Base-by-base conservation (phyloP, 1,284 basidiomycete species). In the Pterulicium gracile region DNA sequence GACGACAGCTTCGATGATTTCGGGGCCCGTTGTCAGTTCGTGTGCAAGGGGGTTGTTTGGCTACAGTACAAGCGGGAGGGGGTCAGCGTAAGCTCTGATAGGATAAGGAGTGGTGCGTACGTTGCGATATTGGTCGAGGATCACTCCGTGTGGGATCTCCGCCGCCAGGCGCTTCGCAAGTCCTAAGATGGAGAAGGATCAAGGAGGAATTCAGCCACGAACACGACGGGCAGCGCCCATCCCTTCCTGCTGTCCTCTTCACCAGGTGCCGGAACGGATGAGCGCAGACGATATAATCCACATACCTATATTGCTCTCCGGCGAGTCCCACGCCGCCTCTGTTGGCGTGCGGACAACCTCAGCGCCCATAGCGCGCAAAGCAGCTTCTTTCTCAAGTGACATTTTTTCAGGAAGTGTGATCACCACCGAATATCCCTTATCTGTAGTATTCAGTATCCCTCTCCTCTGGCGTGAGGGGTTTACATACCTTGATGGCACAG, bases 331-430 rank as follows among this genome's bases (percentile, higher is more conserved):
- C 14, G 88, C 79, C 2, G 88, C 91, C 52, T 84, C 86, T 20
- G 80, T 93, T n/a, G 94, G 94, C 10, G 95, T 98, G 47, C 95
- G 83, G 45, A 98, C 74, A 45, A 98, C 91, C 62, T 94, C 85
- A 3, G 95, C 94, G 7, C 95, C 95, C 2, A 98, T 73, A 0
- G 92, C 91, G 47, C 88, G 81, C 41, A 98, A 72, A 34, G 90
- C 79, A 7, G 90, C 89, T 67, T 95, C 92, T 66, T 98, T 98
- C 68, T 98, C 94, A 49, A 84, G 66, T 3, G 88, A 92, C 95
- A 98, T 98, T 70, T 98, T 98, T 60, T 93, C 84, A 43, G 94
- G 95, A 60, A 96, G 70, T 48, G 91, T 94, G 63, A 98, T 98
- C 61, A 98, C 93, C 66, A 81, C 83, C 24, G 81, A 77, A 75